These are phyloP conservation scores for Ogataea minuta DNA, from an alignment of 805 yeast genomes.

Conservation along the genomic window DNA sequence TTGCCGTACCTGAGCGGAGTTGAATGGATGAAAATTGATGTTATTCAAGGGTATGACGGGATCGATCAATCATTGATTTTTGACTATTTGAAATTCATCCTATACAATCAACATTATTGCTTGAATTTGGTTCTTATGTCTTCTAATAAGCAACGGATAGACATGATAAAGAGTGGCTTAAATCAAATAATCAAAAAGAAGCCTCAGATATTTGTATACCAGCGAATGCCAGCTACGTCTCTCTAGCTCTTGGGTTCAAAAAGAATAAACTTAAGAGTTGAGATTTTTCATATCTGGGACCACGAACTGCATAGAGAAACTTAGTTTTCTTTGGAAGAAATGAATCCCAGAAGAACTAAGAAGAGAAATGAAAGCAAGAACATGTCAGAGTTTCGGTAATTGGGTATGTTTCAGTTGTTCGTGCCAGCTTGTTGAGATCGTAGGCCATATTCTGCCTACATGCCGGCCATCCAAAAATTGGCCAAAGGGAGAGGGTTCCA, in stretches of 20 bases:
- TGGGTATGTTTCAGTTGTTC: no score
- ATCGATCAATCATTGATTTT: slow-evolving; percentile 28
- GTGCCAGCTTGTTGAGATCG: no score
- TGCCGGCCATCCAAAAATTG: slow-evolving; percentile 59
- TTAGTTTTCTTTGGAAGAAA: slow-evolving; percentile 22
- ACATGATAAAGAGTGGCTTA: slow-evolving; percentile 9
- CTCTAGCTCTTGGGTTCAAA: no score
- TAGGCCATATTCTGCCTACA: no score
- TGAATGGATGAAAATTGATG: slow-evolving; percentile 44
- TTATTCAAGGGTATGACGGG: slow-evolving; percentile 41
- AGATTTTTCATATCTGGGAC: slow-evolving; percentile 35
- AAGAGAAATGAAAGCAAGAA: slow-evolving; percentile 20
- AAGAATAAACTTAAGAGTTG: no score
- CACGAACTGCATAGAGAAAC: slow-evolving; percentile 23
- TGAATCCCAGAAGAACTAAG: slow-evolving; percentile 9
- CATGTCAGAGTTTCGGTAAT: no score
- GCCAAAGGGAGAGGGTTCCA: no score
- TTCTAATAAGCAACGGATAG: slow-evolving; percentile 15
- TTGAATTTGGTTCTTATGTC: background rate
- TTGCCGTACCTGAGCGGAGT: slow-evolving; percentile 29
- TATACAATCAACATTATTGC: slow-evolving; percentile 11
- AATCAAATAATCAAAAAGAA: slow-evolving; percentile 5
- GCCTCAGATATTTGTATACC: slow-evolving; percentile 23
- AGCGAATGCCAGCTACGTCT: slow-evolving; percentile 5
- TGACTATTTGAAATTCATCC: background rate